Evolutionary conservation across 2,329 filamentous ascomycete species (phyloP), one percentile per base, ranked within the genome.

Genomic region (Pseudodiploospora longispora): DNA sequence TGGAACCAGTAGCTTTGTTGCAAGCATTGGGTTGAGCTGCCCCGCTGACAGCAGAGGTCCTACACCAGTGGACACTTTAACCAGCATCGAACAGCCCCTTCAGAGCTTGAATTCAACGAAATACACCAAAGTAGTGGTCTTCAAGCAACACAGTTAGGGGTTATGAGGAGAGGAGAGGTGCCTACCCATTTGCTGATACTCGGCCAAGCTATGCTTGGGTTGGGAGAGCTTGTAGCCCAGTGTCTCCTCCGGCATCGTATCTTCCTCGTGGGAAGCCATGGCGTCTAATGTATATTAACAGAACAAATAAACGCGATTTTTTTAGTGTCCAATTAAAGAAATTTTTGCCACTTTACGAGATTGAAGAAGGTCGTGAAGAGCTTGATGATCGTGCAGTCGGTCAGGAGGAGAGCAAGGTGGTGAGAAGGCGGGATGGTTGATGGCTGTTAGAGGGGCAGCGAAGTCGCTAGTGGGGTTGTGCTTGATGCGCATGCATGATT

Each of bases 211-310:
- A 80, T 97, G 95, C 83, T 96, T 96, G 51, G 77, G 77, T 80
- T 96, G 88, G 55, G 88, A 90, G 63, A 96, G 85, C 81, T 94
- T 96, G 83, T 96, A 97, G 64, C 91, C 91, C 71, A 90, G 83
- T 54, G 90, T 96, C 71, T 84, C 78, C 72, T 93, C 86, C 52
- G 88, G 84, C 67, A 85, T 75, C 55, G 91, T 80, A 60, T 97
- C 91, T 50, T 95, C 88, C 53, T 83, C 73, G 61, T 78, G 72
- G 57, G 80, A 76, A 55, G 82, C 74, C 83, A 87, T 87, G 58
- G 57, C 74, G 66, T 55, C 27, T 39, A 47, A 19, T 19, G 19
- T 19, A 2, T 19, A 19, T 19, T 41, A 35, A 47, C 41, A 19
- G 19, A 19, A 19, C 19, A 19, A 19, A 19, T 19, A 19, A 19